phyloP scores from a whole-genome alignment of 2,329 filamentous ascomycete species.

The Stagonosporopsis tanaceti region DNA sequence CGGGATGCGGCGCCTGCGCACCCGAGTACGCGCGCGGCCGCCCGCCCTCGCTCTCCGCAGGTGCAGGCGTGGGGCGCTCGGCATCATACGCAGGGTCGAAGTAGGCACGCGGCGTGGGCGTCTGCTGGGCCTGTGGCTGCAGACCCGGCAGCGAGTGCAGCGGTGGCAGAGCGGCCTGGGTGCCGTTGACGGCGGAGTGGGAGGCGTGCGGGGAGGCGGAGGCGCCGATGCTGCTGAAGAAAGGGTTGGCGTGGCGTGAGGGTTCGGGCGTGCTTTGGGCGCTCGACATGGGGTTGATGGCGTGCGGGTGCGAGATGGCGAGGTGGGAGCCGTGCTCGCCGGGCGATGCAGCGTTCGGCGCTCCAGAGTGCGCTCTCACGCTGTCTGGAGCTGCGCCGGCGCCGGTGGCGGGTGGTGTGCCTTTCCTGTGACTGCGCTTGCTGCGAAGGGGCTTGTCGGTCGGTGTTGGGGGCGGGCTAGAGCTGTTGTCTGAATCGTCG shows the following conservation, averaged over 20 bases:
- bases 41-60: conserved; percentile 33
- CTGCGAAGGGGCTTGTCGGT: conserved; percentile 79
- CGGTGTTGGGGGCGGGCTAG: conserved; percentile 80
- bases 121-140: conserved; percentile 31
- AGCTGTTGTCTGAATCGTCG: conserved; percentile 76
- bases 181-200: conserved; percentile 42
- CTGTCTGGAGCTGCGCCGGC: conserved; percentile 7
- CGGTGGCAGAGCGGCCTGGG: conserved; percentile 31
- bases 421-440: conserved; percentile 70
- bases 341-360: conserved; percentile 25
- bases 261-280: conserved; percentile 52
- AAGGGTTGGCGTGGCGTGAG: conserved; percentile 34
- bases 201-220: conserved; percentile 33
- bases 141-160: conserved; percentile 39
- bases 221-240: conserved; percentile 40
- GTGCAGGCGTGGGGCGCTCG: conserved; percentile 30
- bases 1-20: conserved; percentile 31
- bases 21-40: conserved; percentile 41
- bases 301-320: conserved; percentile 21
- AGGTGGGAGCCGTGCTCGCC: conserved; percentile 25
- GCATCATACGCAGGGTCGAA: conserved; percentile 47
- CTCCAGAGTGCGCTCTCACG: conserved; percentile 5
- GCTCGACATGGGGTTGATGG: conserved; percentile 44
- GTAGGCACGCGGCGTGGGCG: conserved; percentile 32
- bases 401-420: conserved; percentile 41